Evolutionary conservation across 2,329 filamentous ascomycete genomes (phyloP), one percentile per base, ranked within the genome.

Genomic region (Pseudogymnoascus sp.): DNA sequence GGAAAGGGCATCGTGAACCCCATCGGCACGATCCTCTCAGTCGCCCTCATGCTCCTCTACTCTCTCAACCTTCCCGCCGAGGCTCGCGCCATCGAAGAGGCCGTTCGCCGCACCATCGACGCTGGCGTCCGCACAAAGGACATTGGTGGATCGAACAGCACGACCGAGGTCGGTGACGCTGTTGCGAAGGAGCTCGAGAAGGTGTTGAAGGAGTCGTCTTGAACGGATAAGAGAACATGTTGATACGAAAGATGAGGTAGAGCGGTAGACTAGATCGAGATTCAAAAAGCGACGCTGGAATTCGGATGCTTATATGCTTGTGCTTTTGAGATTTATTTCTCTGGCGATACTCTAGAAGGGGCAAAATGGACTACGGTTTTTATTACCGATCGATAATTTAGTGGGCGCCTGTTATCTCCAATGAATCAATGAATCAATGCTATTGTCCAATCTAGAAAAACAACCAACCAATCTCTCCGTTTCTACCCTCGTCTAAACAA

Each of bases 11-110:
- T 96, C 69, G 92, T 96, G 72, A 96, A 96, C 81, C 93, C 93
- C 35, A 82, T 97, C 65, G 93, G 93, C 61, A 93, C 91, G 62
- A 91, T 97, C 67, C 84, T 97, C 47, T 96, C 92, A 11, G 83
- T 96, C 13, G 91, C 91, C 71, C 96, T 97, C 92, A 90, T 99
- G 88, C 83, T 97, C 72, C 88, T 91, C 73, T 97, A 97, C 81
- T 96, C 92, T 13, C 84, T 97, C 64, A 86, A 86, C 71, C 84
- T 93, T 68, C 86, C 89, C 31, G 81, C 85, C 61, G 88, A 97
- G 76, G 89, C 93, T 35, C 82, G 84, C 65, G 85, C 87, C 60
- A 85, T 97, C 67, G 92, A 97, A 78, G 82, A 86, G 65, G 92
- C 93, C 3, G 92, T 96, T 61, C 84, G 85, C 73, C 84, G 82